Evolutionary conservation across 495 filamentous ascomycete species (phyloP).

Genomic region (Letharia columbiana): DNA sequence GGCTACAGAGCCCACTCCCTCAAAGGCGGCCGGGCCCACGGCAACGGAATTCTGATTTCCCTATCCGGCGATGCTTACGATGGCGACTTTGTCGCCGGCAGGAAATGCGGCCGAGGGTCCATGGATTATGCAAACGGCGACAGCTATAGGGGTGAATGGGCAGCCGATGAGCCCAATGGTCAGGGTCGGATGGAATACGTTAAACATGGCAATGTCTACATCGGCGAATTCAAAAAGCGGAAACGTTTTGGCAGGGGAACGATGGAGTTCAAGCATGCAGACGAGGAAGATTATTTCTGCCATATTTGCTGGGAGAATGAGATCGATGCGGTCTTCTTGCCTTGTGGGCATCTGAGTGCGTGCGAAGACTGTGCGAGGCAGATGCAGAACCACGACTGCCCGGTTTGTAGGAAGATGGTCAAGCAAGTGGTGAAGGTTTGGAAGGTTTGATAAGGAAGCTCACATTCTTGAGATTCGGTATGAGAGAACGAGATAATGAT

Average conservation of each 20-base stretch:
- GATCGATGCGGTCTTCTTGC: conserved; percentile 54
- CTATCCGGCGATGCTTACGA: conserved; percentile 47
- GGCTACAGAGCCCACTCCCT: conserved; percentile 43
- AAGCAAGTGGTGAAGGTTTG: conserved; percentile 52
- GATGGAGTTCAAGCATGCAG: conserved; percentile 53
- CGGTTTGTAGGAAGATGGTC: conserved; percentile 55
- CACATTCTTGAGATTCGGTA: neutral
- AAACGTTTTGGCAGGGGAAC: conserved; percentile 56
- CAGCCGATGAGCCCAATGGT: conserved; percentile 47
- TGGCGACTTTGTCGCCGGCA: conserved; percentile 45
- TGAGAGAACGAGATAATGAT: neutral
- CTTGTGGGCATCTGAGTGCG: conserved; percentile 59
- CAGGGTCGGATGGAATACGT: conserved; percentile 51
- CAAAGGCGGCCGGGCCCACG: conserved; percentile 44
- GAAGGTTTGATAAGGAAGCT: conserved; percentile 25
- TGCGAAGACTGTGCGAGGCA: conserved; percentile 54
- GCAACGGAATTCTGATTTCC: conserved; percentile 45
- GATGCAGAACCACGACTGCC: conserved; percentile 55
- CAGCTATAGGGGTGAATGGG: conserved; percentile 53
- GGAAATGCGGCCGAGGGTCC: conserved; percentile 43
- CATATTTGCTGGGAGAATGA: conserved; percentile 58
- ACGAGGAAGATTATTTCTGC: conserved; percentile 54
- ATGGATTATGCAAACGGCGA: conserved; percentile 56
- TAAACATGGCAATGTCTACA: conserved; percentile 54
- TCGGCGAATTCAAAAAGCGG: conserved; percentile 54